Evolutionary conservation across 805 yeast species (phyloP).

Genomic region (Metschnikowia lachancei): DNA sequence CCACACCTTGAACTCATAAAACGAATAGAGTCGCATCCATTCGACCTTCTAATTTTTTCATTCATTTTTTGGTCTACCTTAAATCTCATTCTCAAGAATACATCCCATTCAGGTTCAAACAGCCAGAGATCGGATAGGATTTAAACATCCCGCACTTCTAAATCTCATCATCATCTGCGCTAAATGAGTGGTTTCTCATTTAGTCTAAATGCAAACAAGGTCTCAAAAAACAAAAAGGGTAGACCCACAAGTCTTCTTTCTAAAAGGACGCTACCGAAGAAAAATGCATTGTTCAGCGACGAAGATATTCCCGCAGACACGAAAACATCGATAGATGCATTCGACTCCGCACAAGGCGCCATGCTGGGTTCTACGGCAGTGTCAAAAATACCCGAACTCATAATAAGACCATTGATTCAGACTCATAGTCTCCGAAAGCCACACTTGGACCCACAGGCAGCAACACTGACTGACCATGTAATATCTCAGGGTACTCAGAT

Average conservation of each 20-base stretch:
- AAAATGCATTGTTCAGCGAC: constrained; percentile 6
- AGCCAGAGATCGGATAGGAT: too few relatives aligned
- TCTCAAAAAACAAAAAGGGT: constrained; percentile 7
- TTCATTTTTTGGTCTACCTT: too few relatives aligned
- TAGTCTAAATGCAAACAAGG: constrained; percentile 16
- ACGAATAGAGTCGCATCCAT: too few relatives aligned
- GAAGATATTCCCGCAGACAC: constrained; percentile 4
- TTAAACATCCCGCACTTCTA: too few relatives aligned
- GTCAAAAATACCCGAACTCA: constrained; percentile 7
- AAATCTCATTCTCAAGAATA: too few relatives aligned
- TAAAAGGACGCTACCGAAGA: constrained; percentile 5
- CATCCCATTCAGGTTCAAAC: too few relatives aligned
- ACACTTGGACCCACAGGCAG: not conserved
- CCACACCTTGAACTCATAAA: too few relatives aligned
- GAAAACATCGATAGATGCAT: constrained; percentile 16
- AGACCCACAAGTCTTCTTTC: not conserved
- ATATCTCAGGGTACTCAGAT: not conserved
- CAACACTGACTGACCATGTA: not conserved
- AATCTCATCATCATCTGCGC: not conserved
- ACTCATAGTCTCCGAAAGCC: constrained; percentile 1
- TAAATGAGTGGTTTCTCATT: constrained; percentile 18
- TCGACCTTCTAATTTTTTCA: too few relatives aligned
- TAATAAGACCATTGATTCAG: constrained; percentile 10
- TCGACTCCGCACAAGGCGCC: constrained; percentile 17
- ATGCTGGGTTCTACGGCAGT: constrained; percentile 16